Percentiles rank a stretch among this genome's conserved stretches.
These are phyloP conservation scores for Chionographis japonica DNA, from an alignment of 106 monocot species.

Conservation along the genomic window DNA sequence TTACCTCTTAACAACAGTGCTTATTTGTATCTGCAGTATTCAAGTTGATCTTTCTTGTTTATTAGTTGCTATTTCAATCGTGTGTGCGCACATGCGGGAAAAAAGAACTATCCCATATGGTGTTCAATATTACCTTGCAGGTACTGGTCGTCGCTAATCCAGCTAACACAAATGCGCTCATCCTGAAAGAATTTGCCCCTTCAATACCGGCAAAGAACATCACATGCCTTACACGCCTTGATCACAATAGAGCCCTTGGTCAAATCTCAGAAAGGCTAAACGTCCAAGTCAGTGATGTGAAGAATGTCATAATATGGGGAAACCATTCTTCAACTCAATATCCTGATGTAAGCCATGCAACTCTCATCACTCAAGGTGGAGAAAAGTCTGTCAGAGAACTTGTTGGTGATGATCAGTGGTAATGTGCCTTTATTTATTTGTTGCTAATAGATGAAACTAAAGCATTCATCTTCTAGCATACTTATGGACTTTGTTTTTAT, in stretches of 20 bases:
- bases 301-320: slow-evolving; percentile 78
- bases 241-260: slow-evolving; percentile 75
- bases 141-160: slow-evolving; percentile 75
- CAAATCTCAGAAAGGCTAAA: slow-evolving; percentile 52
- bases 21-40: no score
- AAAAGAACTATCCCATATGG: background rate
- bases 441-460: background rate
- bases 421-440: background rate
- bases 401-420: slow-evolving; percentile 58
- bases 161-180: slow-evolving; percentile 67
- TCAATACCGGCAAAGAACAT: slow-evolving; percentile 72
- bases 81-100: no score
- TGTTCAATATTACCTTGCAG: slow-evolving; percentile 22
- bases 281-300: slow-evolving; percentile 50
- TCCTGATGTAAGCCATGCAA: slow-evolving; percentile 70
- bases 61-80: no score
- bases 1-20: no score
- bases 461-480: no score
- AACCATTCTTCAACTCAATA: slow-evolving; percentile 85
- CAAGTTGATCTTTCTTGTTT: no score
- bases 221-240: slow-evolving; percentile 73
- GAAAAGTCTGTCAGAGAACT: slow-evolving; percentile 50
- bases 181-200: slow-evolving; percentile 68
- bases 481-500: no score
- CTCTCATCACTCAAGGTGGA: slow-evolving; percentile 30